Conservation (phyloP, 805 yeast genomes). For the Barnettozyma salicaria region DNA sequence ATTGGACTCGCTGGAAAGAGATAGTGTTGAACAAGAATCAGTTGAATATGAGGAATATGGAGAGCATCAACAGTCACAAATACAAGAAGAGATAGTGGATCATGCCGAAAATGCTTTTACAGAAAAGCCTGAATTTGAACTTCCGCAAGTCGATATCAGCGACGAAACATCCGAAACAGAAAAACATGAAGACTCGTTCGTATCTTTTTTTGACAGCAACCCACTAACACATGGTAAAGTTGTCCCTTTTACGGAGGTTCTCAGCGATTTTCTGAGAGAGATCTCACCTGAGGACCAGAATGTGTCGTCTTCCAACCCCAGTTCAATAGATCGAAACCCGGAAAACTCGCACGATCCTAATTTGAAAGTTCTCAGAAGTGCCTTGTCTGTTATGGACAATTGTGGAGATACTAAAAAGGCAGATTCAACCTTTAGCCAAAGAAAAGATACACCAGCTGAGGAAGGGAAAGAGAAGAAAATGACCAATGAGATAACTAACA, state of each 20-base stretch:
- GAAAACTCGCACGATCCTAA: no score
- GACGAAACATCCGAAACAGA: conserved; percentile 1
- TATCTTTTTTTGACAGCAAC: conserved; percentile 15
- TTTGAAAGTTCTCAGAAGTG: no score
- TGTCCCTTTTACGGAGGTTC: conserved; percentile 15
- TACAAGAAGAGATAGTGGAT: conserved; percentile 1
- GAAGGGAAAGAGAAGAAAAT: no score
- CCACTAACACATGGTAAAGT: no score
- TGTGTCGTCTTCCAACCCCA: no score
- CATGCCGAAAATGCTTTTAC: background rate
- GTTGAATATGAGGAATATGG: background rate
- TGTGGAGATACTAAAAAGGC: no score
- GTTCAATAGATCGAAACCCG: no score
- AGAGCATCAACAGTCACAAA: background rate
- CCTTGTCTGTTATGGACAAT: no score
- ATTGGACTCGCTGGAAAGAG: conserved; percentile 2
- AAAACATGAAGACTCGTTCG: conserved; percentile 13
- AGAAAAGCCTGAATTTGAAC: conserved; percentile 1
- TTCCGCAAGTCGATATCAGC: background rate
- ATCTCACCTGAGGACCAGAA: conserved; percentile 3
- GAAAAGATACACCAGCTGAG: no score
- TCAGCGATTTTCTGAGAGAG: conserved; percentile 14
- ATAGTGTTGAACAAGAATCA: conserved; percentile 3
- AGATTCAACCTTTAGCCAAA: no score
- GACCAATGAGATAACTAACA: background rate